Evolutionary conservation across 1,284 basidiomycete genomes (phyloP), one percentile per base, ranked within the genome.

Genomic region (Malassezia vespertilionis): DNA sequence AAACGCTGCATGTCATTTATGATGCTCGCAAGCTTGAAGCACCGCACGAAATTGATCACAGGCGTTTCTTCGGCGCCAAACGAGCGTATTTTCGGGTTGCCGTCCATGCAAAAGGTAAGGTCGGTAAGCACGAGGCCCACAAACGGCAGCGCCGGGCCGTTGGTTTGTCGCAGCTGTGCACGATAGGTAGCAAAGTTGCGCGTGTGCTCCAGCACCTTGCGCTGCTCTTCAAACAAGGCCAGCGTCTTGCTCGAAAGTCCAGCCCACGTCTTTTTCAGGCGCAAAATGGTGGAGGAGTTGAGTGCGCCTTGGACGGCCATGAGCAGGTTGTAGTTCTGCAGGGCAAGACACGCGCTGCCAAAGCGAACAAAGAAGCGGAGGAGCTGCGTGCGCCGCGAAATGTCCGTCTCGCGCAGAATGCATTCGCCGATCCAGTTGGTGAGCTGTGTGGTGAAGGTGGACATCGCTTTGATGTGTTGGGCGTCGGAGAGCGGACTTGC

Each of bases 101-200:
- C 91, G 65, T 93, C 91, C 42, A 84, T 80, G 61, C 87, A 90
- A 73, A 96, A 97, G 1, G 89, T 96, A 52, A 95, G 78, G 72
- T 91, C 87, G 4, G 87, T 89, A 53, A 89, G 74, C 71, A 87
- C 87, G 18, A 89, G 74, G 34, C 86, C 86, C n/a, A 67, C 46
- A 52, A 69, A 70, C 5, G 67, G 67, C 14, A 70, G 39, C 17
- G 64, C 63, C 1, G 67, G 64, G 2, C 64, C 57, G 4, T 52
- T 33, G 8, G 59, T 57, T 18, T 38, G 33, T 24, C 61, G 57
- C 52, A 95, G 76, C 44, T 78, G 79, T 42, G 80, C 78, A 43
- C 91, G 84, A 72, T 99, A 99, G 62, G 86, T 83, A 53, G 85
- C 82, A 63, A 91, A 95, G 72, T 93, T 93, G 46, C 87, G 79